A percentile compares a stretch with the other conserved stretches of the same genome.
phyloP scores from a whole-genome alignment of 1,139 yeast species.

The Candida neerlandica region DNA sequence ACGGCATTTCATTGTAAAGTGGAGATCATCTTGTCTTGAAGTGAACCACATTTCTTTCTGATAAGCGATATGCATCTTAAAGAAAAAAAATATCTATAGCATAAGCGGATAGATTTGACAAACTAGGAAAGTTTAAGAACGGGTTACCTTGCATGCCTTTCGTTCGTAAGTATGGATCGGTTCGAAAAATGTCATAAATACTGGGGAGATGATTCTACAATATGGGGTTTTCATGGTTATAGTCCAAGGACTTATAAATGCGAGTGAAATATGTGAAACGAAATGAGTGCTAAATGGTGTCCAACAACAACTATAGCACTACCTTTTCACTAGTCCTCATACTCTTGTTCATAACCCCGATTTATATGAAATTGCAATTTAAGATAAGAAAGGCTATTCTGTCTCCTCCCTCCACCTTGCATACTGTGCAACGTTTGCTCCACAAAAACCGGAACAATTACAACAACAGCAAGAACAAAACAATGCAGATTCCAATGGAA shows the following conservation, averaged over 20 bases:
- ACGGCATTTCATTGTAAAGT: no score
- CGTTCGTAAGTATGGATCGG: neutral
- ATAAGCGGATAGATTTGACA: slow-evolving; percentile 1
- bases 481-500: no score
- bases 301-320: neutral
- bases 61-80: neutral
- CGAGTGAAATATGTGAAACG: no score
- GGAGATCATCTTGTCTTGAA: no score
- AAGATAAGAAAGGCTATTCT: neutral
- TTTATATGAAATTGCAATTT: neutral
- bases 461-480: no score
- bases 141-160: neutral
- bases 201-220: neutral
- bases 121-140: slow-evolving; percentile 5
- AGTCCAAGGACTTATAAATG: no score
- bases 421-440: neutral
- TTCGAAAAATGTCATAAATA: neutral
- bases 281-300: no score
- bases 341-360: neutral
- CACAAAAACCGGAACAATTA: no score
- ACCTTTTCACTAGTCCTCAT: neutral
- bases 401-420: no score
- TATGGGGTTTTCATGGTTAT: neutral
- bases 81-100: neutral
- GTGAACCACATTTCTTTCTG: neutral